These are phyloP conservation scores for Blastobotrys parvus DNA, from an alignment of 805 yeast genomes.

Conservation along the genomic window DNA sequence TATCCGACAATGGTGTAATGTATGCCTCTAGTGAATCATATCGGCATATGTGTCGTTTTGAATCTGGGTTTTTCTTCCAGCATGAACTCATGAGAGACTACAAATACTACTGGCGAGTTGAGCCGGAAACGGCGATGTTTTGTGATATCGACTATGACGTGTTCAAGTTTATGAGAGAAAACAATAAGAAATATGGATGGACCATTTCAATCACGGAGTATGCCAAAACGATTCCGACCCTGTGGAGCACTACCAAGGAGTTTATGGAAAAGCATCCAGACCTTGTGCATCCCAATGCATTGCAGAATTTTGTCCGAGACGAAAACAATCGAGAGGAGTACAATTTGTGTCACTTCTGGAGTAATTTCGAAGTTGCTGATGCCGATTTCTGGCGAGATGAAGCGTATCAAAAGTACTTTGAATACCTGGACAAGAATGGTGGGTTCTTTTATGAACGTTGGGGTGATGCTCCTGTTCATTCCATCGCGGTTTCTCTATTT, in stretches of 20 bases:
- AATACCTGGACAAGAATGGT: slow-evolving; percentile 55
- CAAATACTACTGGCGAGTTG: slow-evolving; percentile 70
- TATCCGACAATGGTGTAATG: slow-evolving; percentile 37
- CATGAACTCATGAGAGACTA: slow-evolving; percentile 51
- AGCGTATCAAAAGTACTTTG: slow-evolving; percentile 51
- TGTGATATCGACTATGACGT: slow-evolving; percentile 61
- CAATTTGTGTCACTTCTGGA: slow-evolving; percentile 78
- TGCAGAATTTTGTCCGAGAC: slow-evolving; percentile 55
- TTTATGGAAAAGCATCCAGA: slow-evolving; percentile 40
- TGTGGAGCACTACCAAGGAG: slow-evolving; percentile 50
- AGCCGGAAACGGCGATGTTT: slow-evolving; percentile 52
- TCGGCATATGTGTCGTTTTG: slow-evolving; percentile 76
- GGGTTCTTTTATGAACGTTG: slow-evolving; percentile 84
- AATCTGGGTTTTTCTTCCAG: slow-evolving; percentile 63
- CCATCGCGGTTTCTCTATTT: slow-evolving; percentile 61
- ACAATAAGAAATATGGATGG: slow-evolving; percentile 57
- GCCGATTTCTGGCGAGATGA: slow-evolving; percentile 57
- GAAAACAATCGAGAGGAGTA: slow-evolving; percentile 43
- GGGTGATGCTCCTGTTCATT: slow-evolving; percentile 93
- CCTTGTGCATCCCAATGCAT: slow-evolving; percentile 49
- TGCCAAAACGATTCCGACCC: slow-evolving; percentile 47
- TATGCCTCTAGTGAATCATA: slow-evolving; percentile 57
- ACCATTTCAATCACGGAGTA: slow-evolving; percentile 59
- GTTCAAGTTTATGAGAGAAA: slow-evolving; percentile 47
- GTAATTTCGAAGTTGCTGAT: slow-evolving; percentile 69